Evolutionary conservation across 306 rosid genomes (phyloP), one percentile per base, ranked within the genome.

Genomic region (Begonia peltatifolia): DNA sequence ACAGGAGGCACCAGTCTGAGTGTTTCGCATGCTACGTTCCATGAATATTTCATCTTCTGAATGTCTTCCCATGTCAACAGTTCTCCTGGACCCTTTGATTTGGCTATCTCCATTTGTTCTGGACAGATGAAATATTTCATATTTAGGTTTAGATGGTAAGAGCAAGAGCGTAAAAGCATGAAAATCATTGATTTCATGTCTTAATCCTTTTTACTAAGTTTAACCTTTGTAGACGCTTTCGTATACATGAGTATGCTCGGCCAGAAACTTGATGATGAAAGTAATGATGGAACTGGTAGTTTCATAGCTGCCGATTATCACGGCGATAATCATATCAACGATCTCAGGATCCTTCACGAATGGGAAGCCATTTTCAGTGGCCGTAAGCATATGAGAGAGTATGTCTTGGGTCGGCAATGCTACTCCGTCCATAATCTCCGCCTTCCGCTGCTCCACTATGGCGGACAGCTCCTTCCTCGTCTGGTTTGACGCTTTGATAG

Each of bases 11-110:
- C 35, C 10, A 60, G 56, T 11, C 64, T 50, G 1, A 60, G 12
- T 4, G 51, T 49, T 50, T 60, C 64, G 41, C 64, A 50, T 6
- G 42, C 64, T 4, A 60, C 64, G 6, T 60, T 60, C 64, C 64
- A 60, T 12, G 64, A 60, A 60, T 60, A 60, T 49, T 10, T 60
- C 64, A 60, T 60, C 56, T 60, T 60, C 18, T 60, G 64, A 3
- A 50, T 14, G 15, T 60, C 64, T 14, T 41, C 50, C 64, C 64
- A 60, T n/a, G 12, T 50, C 47, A 60, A 41, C 23, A 57, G 14
- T 44, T 57, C 61, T 10, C 61, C 51, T 17, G 61, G 51, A 5
- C n/a, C 50, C 14, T 57, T 57, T 6, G 61, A 57, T 14, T 41
- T 56, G 11, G 60, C 60, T 42, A 56, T 56, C 60, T 56, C 60